phyloP scores from a whole-genome alignment of 805 yeast genomes.

The Teunomyces panamensis region DNA sequence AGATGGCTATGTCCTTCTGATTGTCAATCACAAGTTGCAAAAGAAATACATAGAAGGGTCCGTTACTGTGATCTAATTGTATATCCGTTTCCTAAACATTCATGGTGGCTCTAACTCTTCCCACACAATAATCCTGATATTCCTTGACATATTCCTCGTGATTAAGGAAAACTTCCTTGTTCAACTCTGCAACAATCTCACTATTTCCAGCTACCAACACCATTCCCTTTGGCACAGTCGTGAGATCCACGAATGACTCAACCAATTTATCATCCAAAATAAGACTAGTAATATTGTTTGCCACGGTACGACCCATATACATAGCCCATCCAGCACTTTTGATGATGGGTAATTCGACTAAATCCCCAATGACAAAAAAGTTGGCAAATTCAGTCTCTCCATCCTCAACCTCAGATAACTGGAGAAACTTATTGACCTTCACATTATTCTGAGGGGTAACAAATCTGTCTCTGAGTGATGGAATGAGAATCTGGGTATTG shows the following conservation, averaged over 20 bases:
- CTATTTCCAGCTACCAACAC: conserved; percentile 39
- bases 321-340: conserved; percentile 47
- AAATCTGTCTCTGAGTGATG: conserved; percentile 17
- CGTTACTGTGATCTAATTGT: not conserved
- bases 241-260: conserved; percentile 33
- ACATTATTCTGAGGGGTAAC: conserved; percentile 28
- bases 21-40: not conserved
- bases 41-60: conserved; percentile 8
- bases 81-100: conserved; percentile 9
- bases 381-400: conserved; percentile 16
- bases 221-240: conserved; percentile 39
- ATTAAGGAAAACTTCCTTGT: conserved; percentile 33
- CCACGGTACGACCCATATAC: conserved; percentile 39
- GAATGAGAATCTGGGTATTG: conserved; percentile 27
- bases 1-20: not conserved
- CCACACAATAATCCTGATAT: conserved; percentile 42
- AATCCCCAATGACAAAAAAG: conserved; percentile 38
- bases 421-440: conserved; percentile 36
- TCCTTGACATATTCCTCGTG: conserved; percentile 32
- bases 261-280: conserved; percentile 27
- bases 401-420: conserved; percentile 16
- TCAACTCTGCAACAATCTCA: conserved; percentile 35
- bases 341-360: conserved; percentile 38
- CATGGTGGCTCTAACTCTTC: conserved; percentile 38
- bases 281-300: conserved; percentile 32